A percentile compares a stretch with the other conserved stretches of the same genome.
Evolutionary conservation across 148 eudicot species (phyloP).

Genomic region (Bassia scoparia): DNA sequence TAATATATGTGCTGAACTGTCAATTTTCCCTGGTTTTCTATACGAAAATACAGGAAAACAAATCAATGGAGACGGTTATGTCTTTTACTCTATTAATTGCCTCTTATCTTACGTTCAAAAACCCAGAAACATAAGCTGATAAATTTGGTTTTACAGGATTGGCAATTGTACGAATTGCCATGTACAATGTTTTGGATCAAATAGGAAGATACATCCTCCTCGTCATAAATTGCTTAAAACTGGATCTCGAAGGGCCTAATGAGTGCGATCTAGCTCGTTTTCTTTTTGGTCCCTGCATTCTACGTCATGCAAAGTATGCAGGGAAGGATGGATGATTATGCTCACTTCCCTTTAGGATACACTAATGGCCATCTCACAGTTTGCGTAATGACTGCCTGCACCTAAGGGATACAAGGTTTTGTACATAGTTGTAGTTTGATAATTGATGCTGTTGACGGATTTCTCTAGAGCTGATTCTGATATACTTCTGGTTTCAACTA

Average conservation of each 20-base stretch:
- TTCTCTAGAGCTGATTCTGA: too few relatives aligned
- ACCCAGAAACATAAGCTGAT: too few relatives aligned
- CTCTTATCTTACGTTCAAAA: too few relatives aligned
- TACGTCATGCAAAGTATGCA: slow-evolving; percentile 70
- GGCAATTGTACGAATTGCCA: slow-evolving; percentile 52
- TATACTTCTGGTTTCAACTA: too few relatives aligned
- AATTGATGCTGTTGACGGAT: too few relatives aligned
- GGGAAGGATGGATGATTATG: slow-evolving; percentile 79
- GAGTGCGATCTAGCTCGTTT: slow-evolving; percentile 39
- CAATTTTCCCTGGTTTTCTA: slow-evolving; percentile 76
- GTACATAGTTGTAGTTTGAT: not conserved
- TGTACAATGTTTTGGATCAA: slow-evolving; percentile 58
- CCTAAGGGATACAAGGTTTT: slow-evolving; percentile 81
- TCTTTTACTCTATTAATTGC: not conserved
- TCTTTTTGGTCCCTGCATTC: slow-evolving; percentile 53
- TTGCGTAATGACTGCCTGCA: slow-evolving; percentile 58
- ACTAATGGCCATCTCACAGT: slow-evolving; percentile 83
- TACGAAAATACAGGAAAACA: slow-evolving; percentile 67
- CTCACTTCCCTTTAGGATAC: slow-evolving; percentile 55
- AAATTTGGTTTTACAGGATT: slow-evolving; percentile 36
- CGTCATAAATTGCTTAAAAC: slow-evolving; percentile 23
- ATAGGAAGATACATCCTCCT: slow-evolving; percentile 52
- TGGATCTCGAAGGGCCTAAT: slow-evolving; percentile 52
- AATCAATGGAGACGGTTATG: slow-evolving; percentile 53
- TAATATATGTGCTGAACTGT: slow-evolving; percentile 57